Base-by-base conservation (phyloP, 371 early-diverging fungal species). In the Parasitella parasitica region DNA sequence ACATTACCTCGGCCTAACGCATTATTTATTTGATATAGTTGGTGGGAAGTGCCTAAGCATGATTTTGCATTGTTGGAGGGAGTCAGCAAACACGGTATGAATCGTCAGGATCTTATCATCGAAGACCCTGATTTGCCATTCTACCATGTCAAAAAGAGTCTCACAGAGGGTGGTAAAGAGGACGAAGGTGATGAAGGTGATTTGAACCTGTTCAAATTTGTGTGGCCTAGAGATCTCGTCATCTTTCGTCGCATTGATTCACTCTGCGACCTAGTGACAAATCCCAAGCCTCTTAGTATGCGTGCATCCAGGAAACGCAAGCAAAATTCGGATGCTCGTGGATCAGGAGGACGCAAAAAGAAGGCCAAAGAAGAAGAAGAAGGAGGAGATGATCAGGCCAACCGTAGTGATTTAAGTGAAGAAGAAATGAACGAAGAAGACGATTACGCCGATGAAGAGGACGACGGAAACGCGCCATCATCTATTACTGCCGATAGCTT, bases 11-110 rank as follows among this genome's bases (percentile, higher is more conserved):
- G 11, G 11, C 11, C 32, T 32, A 32, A 32, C 53, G 20, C 6
- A 16, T 36, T 59, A 63, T 59, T 66, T 65, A 12, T 75, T 15
- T 70, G n/a, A n/a, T n/a, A 61, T 39, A 86, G 85, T 20, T 93
- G 92, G 90, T 91, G 92, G 89, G 71, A 81, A 56, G 81, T 79
- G 0, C 85, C 82, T 24, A 62, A 69, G 3, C 89, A 92, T 65
- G 94, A 93, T 63, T 76, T 77, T 36, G 85, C 86, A 13, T 85
- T 93, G 30, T 61, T 93, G 60, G 75, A 78, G 27, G 92, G 86
- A 0, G 76, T 93, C 34, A 86, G 87, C 18, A 82, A 82, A 43
- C 91, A 90, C 69, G 95, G 95, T 22, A 71, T 89, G 32, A 80
- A 81, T 22, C 81, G 93, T 6, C 75, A 74, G 51, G 93, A 93